Percentiles rank a stretch among this genome's conserved stretches.
Evolutionary conservation across 495 filamentous ascomycete genomes (phyloP).

Genomic region (Acidiella bohemica): DNA sequence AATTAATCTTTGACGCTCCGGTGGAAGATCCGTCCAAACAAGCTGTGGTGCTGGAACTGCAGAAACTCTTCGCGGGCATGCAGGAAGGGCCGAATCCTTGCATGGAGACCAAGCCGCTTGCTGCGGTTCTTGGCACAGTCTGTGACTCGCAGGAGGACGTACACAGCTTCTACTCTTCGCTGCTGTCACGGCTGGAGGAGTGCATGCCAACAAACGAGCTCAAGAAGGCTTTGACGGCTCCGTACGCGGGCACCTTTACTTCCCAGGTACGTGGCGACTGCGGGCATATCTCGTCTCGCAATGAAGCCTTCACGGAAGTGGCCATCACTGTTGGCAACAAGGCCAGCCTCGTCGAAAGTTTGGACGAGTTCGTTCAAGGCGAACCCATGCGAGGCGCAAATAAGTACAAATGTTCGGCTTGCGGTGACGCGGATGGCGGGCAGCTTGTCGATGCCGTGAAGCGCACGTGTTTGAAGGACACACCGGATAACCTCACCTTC

Average conservation of each 20-base stretch:
- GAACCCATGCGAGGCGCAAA: conserved; percentile 98
- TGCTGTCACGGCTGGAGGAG: conserved; percentile 83
- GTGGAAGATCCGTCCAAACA: conserved; percentile 46
- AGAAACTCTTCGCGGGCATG: conserved; percentile 71
- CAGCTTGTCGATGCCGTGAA: conserved; percentile 87
- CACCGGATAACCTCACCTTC: conserved; percentile 90
- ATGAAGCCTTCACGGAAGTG: conserved; percentile 88
- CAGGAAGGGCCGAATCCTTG: conserved; percentile 63
- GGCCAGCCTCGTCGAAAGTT: conserved; percentile 63
- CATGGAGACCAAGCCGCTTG: conserved; percentile 59
- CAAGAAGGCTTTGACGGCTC: conserved; percentile 65
- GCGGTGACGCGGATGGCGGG: conserved; percentile 43
- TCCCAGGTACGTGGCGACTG: conserved; percentile 95
- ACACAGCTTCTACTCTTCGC: conserved; percentile 89
- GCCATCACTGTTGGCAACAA: conserved; percentile 97
- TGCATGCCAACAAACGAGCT: conserved; percentile 54
- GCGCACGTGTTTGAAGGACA: conserved; percentile 79
- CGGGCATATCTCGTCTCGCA: conserved; percentile 75
- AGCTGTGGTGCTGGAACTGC: conserved; percentile 58
- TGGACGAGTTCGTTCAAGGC: conserved; percentile 86
- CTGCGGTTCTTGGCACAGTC: conserved; percentile 69
- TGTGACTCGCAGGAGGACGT: conserved; percentile 91
- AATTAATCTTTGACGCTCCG: conserved; percentile 62
- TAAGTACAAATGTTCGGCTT: conserved; percentile 92
- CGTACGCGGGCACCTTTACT: conserved; percentile 83